Conservation (phyloP, 805 yeast species). For the Metschnikowia continentalis region DNA sequence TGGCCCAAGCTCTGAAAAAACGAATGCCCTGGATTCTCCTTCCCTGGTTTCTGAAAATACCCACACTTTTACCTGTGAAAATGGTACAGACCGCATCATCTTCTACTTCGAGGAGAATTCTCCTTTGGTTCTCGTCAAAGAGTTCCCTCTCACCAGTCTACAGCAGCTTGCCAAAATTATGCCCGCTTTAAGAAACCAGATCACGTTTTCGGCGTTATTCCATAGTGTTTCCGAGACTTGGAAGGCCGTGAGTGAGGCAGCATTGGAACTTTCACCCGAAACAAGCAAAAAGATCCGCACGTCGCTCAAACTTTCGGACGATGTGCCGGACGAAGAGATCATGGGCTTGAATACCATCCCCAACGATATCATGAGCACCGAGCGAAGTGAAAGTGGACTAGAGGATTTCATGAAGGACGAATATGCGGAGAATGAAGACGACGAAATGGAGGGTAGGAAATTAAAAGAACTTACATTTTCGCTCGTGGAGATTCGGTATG, state of each 20-base stretch:
- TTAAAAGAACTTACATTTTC: constrained; percentile 9
- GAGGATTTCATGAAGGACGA: constrained; percentile 26
- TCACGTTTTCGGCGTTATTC: constrained; percentile 21
- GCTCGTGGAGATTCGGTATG: constrained; percentile 23
- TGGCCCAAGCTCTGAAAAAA: too few species aligned
- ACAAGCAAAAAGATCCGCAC: constrained; percentile 29
- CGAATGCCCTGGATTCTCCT: too few species aligned
- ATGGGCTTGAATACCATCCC: constrained; percentile 30
- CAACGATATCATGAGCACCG: constrained; percentile 11
- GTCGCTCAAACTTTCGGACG: constrained; percentile 31
- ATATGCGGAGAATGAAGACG: constrained; percentile 9
- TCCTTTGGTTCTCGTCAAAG: constrained; percentile 20
- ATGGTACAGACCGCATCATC: background rate
- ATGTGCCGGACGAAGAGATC: constrained; percentile 39
- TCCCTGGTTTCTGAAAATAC: too few species aligned
- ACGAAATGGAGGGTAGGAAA: background rate
- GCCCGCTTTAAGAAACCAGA: constrained; percentile 29
- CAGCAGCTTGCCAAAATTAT: constrained; percentile 23
- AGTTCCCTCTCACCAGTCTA: constrained; percentile 22
- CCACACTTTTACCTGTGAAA: background rate
- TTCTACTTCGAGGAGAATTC: constrained; percentile 12
- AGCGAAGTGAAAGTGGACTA: constrained; percentile 17
- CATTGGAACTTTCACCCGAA: constrained; percentile 10
- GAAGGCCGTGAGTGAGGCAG: constrained; percentile 8
- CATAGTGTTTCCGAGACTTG: constrained; percentile 8